Evolutionary conservation across 805 yeast species (phyloP).

Genomic region (Lipomyces oligophaga): DNA sequence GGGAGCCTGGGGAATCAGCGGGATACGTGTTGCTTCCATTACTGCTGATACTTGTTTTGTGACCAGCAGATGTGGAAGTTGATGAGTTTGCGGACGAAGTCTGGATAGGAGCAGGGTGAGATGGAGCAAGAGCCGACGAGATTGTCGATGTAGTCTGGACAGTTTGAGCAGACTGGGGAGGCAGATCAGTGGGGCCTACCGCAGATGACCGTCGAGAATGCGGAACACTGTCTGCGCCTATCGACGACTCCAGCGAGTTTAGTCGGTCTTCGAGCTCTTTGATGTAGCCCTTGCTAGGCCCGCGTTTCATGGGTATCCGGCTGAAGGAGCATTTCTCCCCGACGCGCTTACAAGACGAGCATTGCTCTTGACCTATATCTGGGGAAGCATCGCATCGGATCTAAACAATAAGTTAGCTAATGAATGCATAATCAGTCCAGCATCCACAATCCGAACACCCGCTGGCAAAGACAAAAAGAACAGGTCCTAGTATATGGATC

Average conservation of each 20-base stretch:
- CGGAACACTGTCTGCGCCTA: conserved; percentile 14
- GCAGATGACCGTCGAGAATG: conserved; percentile 3
- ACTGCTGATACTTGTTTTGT: conserved; percentile 10
- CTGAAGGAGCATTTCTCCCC: conserved; percentile 54
- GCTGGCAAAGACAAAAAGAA: too few relatives aligned
- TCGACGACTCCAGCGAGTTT: conserved; percentile 27
- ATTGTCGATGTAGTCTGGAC: conserved; percentile 7
- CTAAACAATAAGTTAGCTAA: conserved; percentile 29
- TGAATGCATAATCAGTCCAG: too few relatives aligned
- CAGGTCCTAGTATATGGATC: too few relatives aligned
- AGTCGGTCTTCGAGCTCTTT: conserved; percentile 33
- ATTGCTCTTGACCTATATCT: conserved; percentile 34
- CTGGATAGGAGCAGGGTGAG: neutral
- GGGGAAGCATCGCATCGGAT: conserved; percentile 42
- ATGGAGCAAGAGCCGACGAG: too few relatives aligned
- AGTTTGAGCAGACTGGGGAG: too few relatives aligned
- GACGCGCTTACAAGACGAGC: conserved; percentile 52
- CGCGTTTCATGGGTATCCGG: conserved; percentile 57
- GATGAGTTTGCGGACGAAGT: conserved; percentile 5
- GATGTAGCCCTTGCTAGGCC: conserved; percentile 53
- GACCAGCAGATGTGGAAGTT: too few relatives aligned
- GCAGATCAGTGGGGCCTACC: neutral
- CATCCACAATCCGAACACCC: too few relatives aligned
- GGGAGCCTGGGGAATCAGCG: conserved; percentile 20
- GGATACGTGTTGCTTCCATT: conserved; percentile 13